These are phyloP conservation scores for Glycine tomentella DNA, from an alignment of 306 rosid species.

Conservation along the genomic window DNA sequence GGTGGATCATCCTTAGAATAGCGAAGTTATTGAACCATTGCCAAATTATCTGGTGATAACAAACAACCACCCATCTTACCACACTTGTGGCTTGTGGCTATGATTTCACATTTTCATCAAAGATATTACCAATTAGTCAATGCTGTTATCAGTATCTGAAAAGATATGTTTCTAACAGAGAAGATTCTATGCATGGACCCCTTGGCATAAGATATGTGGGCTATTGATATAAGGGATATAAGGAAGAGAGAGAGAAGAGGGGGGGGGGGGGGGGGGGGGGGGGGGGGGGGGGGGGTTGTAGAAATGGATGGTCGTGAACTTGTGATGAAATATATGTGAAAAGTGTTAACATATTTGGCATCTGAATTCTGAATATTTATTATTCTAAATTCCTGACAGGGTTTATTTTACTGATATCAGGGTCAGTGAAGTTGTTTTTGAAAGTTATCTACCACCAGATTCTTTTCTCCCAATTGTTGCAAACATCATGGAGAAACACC, in stretches of 20 bases:
- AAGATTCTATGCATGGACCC: constrained; percentile 28
- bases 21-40: constrained; percentile 26
- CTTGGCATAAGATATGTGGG: background rate
- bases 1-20: constrained; percentile 41
- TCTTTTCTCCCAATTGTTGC: constrained; percentile 40
- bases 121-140: constrained; percentile 16
- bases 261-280: background rate
- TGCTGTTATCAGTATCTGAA: background rate
- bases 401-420: constrained; percentile 26
- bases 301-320: background rate
- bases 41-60: constrained; percentile 10
- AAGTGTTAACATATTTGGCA: constrained; percentile 14
- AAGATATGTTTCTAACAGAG: background rate
- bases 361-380: constrained; percentile 6
- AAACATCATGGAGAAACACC: constrained; percentile 24
- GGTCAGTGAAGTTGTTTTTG: constrained; percentile 33
- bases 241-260: background rate
- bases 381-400: background rate
- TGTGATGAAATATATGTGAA: background rate
- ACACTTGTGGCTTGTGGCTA: background rate
- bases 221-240: background rate
- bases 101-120: constrained; percentile 13
- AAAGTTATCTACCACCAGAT: constrained; percentile 19
- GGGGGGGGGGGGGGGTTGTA: background rate
- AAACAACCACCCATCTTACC: constrained; percentile 2